Base-by-base conservation (phyloP, 441 rosid genomes). In the Raphanus hybrid region DNA sequence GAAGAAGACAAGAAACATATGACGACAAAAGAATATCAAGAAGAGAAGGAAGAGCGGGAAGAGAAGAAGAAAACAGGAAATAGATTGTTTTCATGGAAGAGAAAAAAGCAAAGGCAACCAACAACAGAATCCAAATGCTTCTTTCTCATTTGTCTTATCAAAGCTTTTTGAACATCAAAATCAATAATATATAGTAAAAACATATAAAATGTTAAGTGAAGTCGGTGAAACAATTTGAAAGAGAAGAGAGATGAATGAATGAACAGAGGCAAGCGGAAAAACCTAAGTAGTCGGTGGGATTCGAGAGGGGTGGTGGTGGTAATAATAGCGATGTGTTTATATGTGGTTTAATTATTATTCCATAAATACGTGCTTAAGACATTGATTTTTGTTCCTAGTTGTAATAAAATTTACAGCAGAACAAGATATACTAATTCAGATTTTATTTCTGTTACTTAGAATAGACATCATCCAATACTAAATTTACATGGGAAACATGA, bases 191-290 rank as follows among this genome's bases (percentile, higher is more conserved):
- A 54, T 54, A 54, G 58, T 52, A 52, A 52, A 52, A 12, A 11
- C 16, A 48, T 4, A 48, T 5, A 48, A 48, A 45, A 48, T 39
- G 43, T 39, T 39, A 2, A 37, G 3, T 29, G 5, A 29, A 61
- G 89, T 78, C 10, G 75, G 26, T 12, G 88, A 20, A 68, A 88
- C 86, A 92, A 91, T 91, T 70, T 59, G 63, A 3, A 64, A 37
- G 45, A 72, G 68, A 43, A 37, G 73, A 45, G 69, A 69, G 64
- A 5, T 15, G 60, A 59, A 5, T 15, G 60, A 59, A 29, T 3
- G 54, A 66, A 64, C 50, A 65, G 71, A 77, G 71, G 65, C 80
- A 43, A 71, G 80, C 29, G 43, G 67, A 77, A 77, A 77, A 77
- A 23, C 27, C 71, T 57, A 77, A 58, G 43, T 72, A 71, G 39